Evolutionary conservation across 2,329 filamentous ascomycete species (phyloP).

Genomic region (Mollisiaceae sp.): DNA sequence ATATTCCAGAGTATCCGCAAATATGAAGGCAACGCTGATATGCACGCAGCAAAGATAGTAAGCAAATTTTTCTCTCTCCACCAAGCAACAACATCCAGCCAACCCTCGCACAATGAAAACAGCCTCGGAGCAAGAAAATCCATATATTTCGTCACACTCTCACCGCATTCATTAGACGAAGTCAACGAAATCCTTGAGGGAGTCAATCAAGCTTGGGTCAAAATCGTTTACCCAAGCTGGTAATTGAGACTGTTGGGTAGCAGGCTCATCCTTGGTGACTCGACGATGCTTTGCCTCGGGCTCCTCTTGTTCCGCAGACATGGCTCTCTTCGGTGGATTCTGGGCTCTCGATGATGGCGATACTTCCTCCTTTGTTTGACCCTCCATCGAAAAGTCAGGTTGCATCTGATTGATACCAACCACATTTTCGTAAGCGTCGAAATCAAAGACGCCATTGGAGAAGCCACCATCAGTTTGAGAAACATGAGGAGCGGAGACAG

Average conservation of each 20-base stretch:
- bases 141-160: not conserved
- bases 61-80: not conserved
- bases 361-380: not conserved
- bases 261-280: slow-evolving; percentile 18
- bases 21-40: not conserved
- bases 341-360: slow-evolving; percentile 18
- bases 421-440: slow-evolving; percentile 30
- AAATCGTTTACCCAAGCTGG: slow-evolving; percentile 43
- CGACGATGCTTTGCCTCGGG: slow-evolving; percentile 31
- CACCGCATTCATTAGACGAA: slow-evolving; percentile 38
- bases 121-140: not conserved
- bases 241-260: slow-evolving; percentile 19
- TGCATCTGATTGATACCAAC: not conserved
- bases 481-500: slow-evolving; percentile 8
- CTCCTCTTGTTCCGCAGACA: slow-evolving; percentile 21
- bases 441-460: slow-evolving; percentile 36
- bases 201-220: slow-evolving; percentile 41
- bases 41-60: not conserved
- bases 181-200: slow-evolving; percentile 42
- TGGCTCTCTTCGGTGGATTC: slow-evolving; percentile 25
- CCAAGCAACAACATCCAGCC: not conserved
- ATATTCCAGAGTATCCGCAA: not conserved
- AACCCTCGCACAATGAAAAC: not conserved
- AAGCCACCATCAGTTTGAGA: slow-evolving; percentile 33
- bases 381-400: not conserved